Evolutionary conservation across 2,329 filamentous ascomycete species (phyloP).

Genomic region (Alternaria novae-zelandiae): DNA sequence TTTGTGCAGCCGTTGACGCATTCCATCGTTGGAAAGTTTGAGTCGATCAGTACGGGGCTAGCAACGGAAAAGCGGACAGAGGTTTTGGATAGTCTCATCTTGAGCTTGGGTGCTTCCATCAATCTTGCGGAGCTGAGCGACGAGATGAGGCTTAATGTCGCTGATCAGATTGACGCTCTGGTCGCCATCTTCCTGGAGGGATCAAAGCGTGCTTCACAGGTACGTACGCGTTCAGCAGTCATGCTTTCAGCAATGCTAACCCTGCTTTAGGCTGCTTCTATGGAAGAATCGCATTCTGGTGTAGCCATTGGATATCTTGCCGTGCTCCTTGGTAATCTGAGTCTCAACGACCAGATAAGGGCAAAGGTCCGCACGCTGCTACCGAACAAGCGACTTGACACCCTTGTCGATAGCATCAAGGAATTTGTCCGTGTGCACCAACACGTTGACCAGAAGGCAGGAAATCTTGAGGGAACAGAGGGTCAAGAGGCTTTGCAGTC

Average conservation of each 20-base stretch:
- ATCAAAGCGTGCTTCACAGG: conserved; percentile 70
- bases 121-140: conserved; percentile 84
- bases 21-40: conserved; percentile 38
- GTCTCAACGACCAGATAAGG: conserved; percentile 60
- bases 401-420: conserved; percentile 63
- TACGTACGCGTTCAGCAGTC: conserved; percentile 52
- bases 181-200: conserved; percentile 72
- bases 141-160: conserved; percentile 53
- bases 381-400: conserved; percentile 55
- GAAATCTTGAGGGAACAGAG: conserved; percentile 56
- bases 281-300: conserved; percentile 76
- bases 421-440: conserved; percentile 68
- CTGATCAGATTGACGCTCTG: conserved; percentile 61
- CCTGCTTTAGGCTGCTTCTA: conserved; percentile 55
- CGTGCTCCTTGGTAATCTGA: conserved; percentile 82
- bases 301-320: conserved; percentile 88
- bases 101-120: conserved; percentile 82
- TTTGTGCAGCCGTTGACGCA: conserved; percentile 55
- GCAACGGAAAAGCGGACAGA: conserved; percentile 61
- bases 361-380: conserved; percentile 51
- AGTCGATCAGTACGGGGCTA: conserved; percentile 25
- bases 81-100: conserved; percentile 72
- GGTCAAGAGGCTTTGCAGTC: conserved; percentile 54
- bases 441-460: conserved; percentile 59
- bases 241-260: conserved; percentile 18